Evolutionary conservation across 129 eudicot genomes (phyloP).

Genomic region (carrot (Daucus carota)): DNA sequence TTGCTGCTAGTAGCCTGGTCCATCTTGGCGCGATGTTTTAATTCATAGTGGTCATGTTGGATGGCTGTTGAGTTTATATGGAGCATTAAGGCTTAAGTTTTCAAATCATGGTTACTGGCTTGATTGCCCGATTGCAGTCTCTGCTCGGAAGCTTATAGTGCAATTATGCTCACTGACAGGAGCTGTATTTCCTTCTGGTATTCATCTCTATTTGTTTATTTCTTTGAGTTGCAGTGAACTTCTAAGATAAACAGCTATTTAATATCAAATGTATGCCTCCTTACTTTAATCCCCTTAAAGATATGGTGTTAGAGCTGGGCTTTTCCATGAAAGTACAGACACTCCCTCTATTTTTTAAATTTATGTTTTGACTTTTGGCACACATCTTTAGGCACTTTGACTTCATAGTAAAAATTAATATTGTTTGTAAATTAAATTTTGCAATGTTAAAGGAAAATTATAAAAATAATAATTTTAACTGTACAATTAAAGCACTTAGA

Average conservation of each 20-base stretch:
- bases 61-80: constrained; percentile 82
- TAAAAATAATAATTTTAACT: no score
- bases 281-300: not conserved
- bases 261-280: not conserved
- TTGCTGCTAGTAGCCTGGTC: constrained; percentile 68
- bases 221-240: not conserved
- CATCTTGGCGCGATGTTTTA: constrained; percentile 79
- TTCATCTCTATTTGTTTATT: constrained; percentile 13
- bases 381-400: no score
- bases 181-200: constrained; percentile 84
- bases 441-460: no score
- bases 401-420: no score
- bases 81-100: constrained; percentile 71
- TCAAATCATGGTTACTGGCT: constrained; percentile 77
- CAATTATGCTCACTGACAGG: constrained; percentile 85
- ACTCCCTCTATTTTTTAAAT: no score
- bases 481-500: no score
- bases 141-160: constrained; percentile 80
- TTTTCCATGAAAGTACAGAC: not conserved
- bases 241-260: not conserved
- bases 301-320: not conserved
- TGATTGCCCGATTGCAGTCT: constrained; percentile 96
- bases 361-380: no score
- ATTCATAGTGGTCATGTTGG: constrained; percentile 76
- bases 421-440: no score